Evolutionary conservation across 225 moss, liverwort and hornwort genomes (phyloP).

Genomic region (Physcomitrium patens): DNA sequence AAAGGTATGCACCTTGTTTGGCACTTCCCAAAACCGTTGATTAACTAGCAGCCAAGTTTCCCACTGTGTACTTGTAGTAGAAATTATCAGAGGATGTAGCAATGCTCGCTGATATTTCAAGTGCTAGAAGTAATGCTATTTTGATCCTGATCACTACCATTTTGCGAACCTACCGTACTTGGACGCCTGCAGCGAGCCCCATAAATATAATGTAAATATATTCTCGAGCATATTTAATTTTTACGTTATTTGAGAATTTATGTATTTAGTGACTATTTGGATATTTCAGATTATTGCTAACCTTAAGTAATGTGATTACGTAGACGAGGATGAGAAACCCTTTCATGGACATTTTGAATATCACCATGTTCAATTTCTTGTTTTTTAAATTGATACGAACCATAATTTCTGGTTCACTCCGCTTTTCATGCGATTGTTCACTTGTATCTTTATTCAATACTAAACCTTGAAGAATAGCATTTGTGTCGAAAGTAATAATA

Average conservation of each 20-base stretch:
- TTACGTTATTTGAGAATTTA: neutral
- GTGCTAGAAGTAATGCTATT: neutral
- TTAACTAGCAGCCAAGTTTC: neutral
- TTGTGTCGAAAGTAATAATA: neutral
- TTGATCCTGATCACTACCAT: neutral
- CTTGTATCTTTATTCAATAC: neutral
- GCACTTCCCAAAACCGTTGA: neutral
- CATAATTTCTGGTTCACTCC: too few relatives aligned
- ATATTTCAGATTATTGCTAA: neutral
- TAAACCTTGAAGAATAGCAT: neutral
- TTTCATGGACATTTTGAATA: too few relatives aligned
- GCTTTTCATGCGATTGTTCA: neutral
- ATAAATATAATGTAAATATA: too few relatives aligned
- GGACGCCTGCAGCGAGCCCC: neutral
- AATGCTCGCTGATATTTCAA: neutral
- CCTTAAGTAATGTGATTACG: neutral
- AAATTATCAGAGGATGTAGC: neutral
- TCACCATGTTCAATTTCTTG: too few relatives aligned
- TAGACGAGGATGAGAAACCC: too few relatives aligned
- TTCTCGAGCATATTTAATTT: neutral
- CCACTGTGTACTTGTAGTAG: neutral
- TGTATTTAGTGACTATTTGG: neutral
- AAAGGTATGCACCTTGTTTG: slow-evolving; percentile 56
- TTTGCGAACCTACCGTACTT: neutral
- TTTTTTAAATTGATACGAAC: too few relatives aligned